phyloP scores from a whole-genome alignment of 495 filamentous ascomycete genomes.

The Aspergillus bertholletiae region DNA sequence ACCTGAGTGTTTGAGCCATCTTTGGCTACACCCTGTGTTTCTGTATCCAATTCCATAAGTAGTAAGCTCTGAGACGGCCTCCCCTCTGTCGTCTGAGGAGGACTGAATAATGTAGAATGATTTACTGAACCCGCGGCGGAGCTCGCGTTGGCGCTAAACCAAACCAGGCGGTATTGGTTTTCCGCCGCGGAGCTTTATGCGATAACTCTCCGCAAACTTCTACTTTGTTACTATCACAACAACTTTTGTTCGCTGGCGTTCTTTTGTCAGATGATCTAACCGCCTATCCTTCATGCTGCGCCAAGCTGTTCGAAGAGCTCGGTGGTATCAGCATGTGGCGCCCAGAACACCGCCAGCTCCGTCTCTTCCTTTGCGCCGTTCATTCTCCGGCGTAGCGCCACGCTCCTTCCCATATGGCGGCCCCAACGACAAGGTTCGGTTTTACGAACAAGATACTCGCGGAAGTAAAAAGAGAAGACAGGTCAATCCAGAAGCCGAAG shows the following conservation, averaged over 20 bases:
- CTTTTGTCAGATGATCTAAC: slow-evolving; percentile 29
- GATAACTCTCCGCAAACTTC: slow-evolving; percentile 7
- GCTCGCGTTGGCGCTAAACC: slow-evolving; percentile 34
- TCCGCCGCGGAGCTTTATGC: slow-evolving; percentile 19
- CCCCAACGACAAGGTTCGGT: slow-evolving; percentile 41
- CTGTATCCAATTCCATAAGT: slow-evolving; percentile 21
- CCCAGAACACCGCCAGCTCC: slow-evolving; percentile 27
- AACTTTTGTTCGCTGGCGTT: slow-evolving; percentile 7
- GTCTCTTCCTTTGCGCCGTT: slow-evolving; percentile 19
- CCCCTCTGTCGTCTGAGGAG: not conserved
- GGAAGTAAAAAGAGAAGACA: slow-evolving; percentile 31
- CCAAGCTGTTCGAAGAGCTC: slow-evolving; percentile 44
- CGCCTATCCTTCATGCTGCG: slow-evolving; percentile 42
- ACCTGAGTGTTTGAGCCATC: slow-evolving; percentile 49
- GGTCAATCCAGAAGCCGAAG: slow-evolving; percentile 52
- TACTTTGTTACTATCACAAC: not conserved
- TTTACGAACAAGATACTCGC: slow-evolving; percentile 38
- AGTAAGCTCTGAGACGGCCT: not conserved
- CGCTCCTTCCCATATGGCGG: slow-evolving; percentile 36
- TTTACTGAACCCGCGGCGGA: slow-evolving; percentile 5
- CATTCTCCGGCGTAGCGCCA: slow-evolving; percentile 33
- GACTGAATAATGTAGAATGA: not conserved
- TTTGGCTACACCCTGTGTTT: slow-evolving; percentile 22
- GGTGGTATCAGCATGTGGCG: slow-evolving; percentile 42
- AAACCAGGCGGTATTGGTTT: slow-evolving; percentile 25